Evolutionary conservation across 192 early-diverging fungal species (phyloP).

Genomic region (Linnemannia zychae): DNA sequence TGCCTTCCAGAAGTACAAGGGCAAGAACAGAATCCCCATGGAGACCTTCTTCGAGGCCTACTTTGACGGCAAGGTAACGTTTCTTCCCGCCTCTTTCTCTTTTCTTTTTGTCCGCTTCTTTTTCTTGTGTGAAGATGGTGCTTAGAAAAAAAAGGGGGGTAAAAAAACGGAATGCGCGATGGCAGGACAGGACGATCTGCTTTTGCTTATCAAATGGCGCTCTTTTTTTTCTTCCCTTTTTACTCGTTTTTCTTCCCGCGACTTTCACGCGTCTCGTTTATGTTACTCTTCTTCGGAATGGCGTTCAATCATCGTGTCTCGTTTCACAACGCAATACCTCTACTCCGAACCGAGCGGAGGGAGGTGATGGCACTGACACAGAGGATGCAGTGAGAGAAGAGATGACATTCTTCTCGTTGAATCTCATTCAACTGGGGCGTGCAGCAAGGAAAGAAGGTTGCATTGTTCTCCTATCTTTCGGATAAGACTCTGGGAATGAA

Average conservation of each 20-base stretch:
- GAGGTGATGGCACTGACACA: not conserved
- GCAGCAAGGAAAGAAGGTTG: not conserved
- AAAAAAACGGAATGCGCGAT: not conserved
- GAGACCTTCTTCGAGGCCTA: conserved; percentile 98
- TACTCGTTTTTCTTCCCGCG: not conserved
- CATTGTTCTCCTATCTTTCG: not conserved
- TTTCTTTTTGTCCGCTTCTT: not conserved
- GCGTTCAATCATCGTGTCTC: not conserved
- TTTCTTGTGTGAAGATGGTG: not conserved
- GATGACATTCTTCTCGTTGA: not conserved
- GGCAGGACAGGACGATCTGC: too few relatives aligned
- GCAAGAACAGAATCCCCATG: conserved; percentile 93
- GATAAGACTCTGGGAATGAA: conserved; percentile 1
- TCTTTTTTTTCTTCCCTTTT: not conserved
- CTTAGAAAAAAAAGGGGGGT: too few relatives aligned
- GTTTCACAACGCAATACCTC: not conserved
- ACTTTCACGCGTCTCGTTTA: not conserved
- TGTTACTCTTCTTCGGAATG: not conserved
- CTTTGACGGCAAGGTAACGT: conserved; percentile 82
- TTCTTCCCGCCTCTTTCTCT: not conserved
- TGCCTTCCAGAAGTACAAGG: conserved; percentile 79
- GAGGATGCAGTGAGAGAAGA: not conserved
- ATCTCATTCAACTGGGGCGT: not conserved
- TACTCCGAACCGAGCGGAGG: not conserved
- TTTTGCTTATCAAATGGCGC: not conserved